Conservation (phyloP, 2,329 filamentous ascomycete genomes). For the Scedosporium boydii region DNA sequence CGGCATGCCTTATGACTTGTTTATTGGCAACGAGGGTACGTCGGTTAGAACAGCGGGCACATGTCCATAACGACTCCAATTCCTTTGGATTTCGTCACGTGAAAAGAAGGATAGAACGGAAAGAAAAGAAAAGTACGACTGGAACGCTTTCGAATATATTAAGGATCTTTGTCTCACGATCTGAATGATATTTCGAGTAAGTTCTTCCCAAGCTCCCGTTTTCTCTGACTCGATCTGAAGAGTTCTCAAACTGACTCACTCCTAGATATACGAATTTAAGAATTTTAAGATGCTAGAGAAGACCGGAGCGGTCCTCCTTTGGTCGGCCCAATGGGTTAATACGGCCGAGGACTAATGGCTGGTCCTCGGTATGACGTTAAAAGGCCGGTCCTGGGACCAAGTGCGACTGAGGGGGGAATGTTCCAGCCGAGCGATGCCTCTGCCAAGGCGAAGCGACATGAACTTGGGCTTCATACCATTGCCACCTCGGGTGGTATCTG, state of each 20-base stretch:
- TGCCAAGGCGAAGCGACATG: conserved; percentile 22
- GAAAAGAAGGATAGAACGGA: too few relatives aligned
- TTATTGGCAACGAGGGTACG: neutral
- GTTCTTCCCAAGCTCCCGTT: neutral
- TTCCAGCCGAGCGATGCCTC: conserved; percentile 15
- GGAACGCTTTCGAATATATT: neutral
- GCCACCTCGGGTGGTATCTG: too few relatives aligned
- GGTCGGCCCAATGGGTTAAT: neutral
- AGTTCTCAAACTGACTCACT: neutral
- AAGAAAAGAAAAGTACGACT: neutral
- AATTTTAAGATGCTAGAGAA: neutral
- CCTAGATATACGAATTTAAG: neutral
- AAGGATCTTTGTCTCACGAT: neutral
- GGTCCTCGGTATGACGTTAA: conserved; percentile 26
- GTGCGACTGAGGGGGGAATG: neutral
- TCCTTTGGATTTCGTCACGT: neutral
- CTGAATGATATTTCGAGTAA: neutral
- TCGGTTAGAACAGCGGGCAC: neutral
- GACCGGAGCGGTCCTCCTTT: neutral
- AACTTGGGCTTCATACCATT: conserved; percentile 6
- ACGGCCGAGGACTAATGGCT: neutral
- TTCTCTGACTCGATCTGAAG: neutral
- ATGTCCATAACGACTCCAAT: neutral
- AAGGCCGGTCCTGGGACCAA: conserved; percentile 16
- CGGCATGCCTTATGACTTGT: neutral